Evolutionary conservation across 1,139 yeast species (phyloP).

Genomic region (Geotrichum candidum): DNA sequence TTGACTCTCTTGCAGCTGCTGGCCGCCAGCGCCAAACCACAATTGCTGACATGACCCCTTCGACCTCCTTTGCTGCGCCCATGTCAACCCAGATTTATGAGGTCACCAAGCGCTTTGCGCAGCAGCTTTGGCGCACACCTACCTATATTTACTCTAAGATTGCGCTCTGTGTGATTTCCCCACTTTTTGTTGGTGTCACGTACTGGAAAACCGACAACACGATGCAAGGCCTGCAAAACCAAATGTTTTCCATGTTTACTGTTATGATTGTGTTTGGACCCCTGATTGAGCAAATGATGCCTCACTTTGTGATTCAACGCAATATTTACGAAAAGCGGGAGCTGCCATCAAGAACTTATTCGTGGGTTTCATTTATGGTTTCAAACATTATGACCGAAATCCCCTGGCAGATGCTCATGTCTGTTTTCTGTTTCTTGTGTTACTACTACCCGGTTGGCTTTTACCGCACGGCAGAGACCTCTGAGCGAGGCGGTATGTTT

Average conservation of each 20-base stretch:
- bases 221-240: slow-evolving; percentile 37
- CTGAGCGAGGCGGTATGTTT: slow-evolving; percentile 58
- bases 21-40: slow-evolving; percentile 1
- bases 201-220: slow-evolving; percentile 58
- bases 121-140: slow-evolving; percentile 69
- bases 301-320: slow-evolving; percentile 61
- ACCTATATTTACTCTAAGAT: slow-evolving; percentile 56
- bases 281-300: slow-evolving; percentile 61
- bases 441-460: slow-evolving; percentile 68
- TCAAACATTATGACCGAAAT: slow-evolving; percentile 63
- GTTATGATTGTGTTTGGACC: slow-evolving; percentile 53
- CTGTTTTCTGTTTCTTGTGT: slow-evolving; percentile 56
- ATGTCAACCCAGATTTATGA: slow-evolving; percentile 42
- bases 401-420: slow-evolving; percentile 61
- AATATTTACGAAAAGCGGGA: slow-evolving; percentile 48
- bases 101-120: slow-evolving; percentile 46
- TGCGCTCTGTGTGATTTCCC: slow-evolving; percentile 43
- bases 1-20: slow-evolving; percentile 34
- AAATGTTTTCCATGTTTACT: slow-evolving; percentile 55
- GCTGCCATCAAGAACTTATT: slow-evolving; percentile 43
- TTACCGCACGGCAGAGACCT: slow-evolving; percentile 53
- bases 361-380: slow-evolving; percentile 51
- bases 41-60: slow-evolving; percentile 18
- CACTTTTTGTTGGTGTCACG: slow-evolving; percentile 61
- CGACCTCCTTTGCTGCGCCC: slow-evolving; percentile 36